phyloP scores from a whole-genome alignment of 176 grass and related monocot species.

The Phragmites australis region DNA sequence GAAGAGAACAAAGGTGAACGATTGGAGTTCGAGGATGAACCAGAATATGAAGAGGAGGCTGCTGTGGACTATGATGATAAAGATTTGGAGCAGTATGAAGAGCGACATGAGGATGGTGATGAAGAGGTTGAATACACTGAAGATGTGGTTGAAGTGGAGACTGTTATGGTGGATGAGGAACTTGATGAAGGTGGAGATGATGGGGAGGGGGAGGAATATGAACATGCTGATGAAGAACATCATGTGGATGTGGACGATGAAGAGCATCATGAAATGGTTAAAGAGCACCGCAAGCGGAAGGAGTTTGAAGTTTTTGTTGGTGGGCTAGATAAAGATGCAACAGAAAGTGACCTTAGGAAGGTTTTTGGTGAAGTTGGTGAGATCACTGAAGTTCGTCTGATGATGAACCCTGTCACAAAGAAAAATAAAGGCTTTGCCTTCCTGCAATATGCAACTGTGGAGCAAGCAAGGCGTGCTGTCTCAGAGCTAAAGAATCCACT shows the following conservation, averaged over 20 bases:
- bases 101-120: constrained; percentile 60
- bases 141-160: constrained; percentile 69
- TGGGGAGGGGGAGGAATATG: constrained; percentile 56
- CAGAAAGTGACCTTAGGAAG: constrained; percentile 77
- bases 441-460: constrained; percentile 81
- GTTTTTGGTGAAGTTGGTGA: constrained; percentile 88
- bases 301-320: constrained; percentile 98
- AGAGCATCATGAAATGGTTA: constrained; percentile 66
- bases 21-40: constrained; percentile 73
- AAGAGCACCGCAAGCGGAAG: constrained; percentile 73
- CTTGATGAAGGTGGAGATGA: constrained; percentile 69
- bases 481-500: constrained; percentile 66
- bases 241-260: constrained; percentile 62
- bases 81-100: constrained; percentile 67
- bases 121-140: constrained; percentile 73
- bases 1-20: constrained; percentile 70
- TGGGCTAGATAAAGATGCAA: constrained; percentile 85
- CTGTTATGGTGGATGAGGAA: constrained; percentile 67
- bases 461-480: constrained; percentile 79
- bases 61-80: constrained; percentile 75
- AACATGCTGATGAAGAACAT: constrained; percentile 62
- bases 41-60: constrained; percentile 76
- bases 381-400: constrained; percentile 77
- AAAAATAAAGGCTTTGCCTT: constrained; percentile 99
- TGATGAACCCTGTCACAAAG: constrained; percentile 84